Evolutionary conservation across 768 basidiomycete species (phyloP), one percentile per base, ranked within the genome.

Genomic region (Leccinum incarnatum): DNA sequence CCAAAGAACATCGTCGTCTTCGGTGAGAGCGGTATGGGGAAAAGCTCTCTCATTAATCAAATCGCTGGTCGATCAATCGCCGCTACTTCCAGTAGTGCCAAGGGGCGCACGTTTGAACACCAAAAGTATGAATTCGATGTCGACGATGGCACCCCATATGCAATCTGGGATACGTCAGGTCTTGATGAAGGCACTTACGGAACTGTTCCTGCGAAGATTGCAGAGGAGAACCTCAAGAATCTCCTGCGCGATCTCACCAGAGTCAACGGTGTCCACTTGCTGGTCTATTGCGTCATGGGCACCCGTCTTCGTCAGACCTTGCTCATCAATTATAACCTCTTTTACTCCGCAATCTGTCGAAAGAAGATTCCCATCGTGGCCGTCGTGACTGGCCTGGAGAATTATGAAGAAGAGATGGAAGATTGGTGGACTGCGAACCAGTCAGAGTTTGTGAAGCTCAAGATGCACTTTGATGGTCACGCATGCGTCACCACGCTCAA

Each of bases 21-120:
- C 19, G 67, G 63, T 32, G 71, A 69, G 60, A 64, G 63, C 45
- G 71, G 70, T 2, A 66, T 77, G 40, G 69, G 73, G 34, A 79
- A 81, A 60, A 76, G 78, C 64, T 77, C 75, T n/a, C 65, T 78
- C 55, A 65, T 81, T 51, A 77, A 79, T 65, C 71, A 78, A 71
- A 62, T 81, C 47, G 65, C 66, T 54, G 68, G 67, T 65, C 78
- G 54, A 68, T 78, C 64, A 75, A 76, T 66, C 27, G 75, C 75
- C 29, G 53, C 54, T 0, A 69, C 71, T n/a, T 77, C 76, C 4
- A 73, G 68, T 53, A 64, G 64, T 49, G 73, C 69, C 10, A 65
- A 62, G 25, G 74, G 76, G 4, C 75, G 71, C 61, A 78, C 78
- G 25, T 75, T 74, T 49, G 50, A 63, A 11, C 69, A 72, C 54